Evolutionary conservation across 257 asterid genomes (phyloP).

Genomic region (Fraxinus americana): DNA sequence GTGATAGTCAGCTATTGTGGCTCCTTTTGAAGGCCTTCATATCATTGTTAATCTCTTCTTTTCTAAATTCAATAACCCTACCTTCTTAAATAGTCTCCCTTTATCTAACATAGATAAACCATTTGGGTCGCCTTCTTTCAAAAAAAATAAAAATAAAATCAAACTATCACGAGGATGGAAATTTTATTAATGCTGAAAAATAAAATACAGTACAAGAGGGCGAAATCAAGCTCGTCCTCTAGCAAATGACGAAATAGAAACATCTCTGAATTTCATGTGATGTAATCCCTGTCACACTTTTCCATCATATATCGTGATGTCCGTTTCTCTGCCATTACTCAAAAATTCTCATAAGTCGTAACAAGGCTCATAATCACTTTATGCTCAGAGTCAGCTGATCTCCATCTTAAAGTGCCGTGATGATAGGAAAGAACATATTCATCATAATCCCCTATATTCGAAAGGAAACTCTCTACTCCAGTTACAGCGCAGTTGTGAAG

Average conservation of each 20-base stretch:
- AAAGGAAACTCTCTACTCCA: neutral
- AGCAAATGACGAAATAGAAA: neutral
- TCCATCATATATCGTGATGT: too few species aligned
- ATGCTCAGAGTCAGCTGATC: neutral
- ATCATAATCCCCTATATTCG: neutral
- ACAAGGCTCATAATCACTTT: neutral
- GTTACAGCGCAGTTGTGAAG: neutral
- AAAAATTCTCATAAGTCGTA: too few species aligned
- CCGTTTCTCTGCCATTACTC: neutral
- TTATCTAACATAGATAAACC: neutral
- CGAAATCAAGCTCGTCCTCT: neutral
- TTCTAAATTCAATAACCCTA: neutral
- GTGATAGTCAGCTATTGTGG: neutral
- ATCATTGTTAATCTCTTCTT: too few species aligned
- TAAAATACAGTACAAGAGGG: neutral
- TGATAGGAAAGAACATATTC: neutral
- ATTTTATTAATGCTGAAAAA: too few species aligned
- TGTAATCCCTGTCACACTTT: neutral
- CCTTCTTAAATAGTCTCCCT: neutral
- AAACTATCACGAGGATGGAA: neutral
- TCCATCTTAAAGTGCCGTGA: neutral
- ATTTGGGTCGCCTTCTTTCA: too few species aligned
- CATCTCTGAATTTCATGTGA: neutral
- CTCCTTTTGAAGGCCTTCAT: slow-evolving; percentile 1
- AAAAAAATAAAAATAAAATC: neutral